Evolutionary conservation across 495 filamentous ascomycete species (phyloP).

Genomic region (Astrothelium subdiscretum): DNA sequence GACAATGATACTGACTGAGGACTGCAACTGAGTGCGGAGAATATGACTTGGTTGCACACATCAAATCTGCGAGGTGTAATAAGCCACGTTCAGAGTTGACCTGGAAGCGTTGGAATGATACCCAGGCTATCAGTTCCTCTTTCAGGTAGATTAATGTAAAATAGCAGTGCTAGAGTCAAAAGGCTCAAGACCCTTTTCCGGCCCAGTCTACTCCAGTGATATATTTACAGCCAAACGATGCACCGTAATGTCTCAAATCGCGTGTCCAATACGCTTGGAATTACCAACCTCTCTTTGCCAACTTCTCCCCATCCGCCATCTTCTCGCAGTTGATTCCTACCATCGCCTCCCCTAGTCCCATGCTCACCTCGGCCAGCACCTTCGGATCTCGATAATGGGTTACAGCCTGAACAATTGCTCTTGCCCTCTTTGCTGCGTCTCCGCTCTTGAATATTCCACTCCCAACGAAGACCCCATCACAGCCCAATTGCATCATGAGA

Average conservation of each 20-base stretch:
- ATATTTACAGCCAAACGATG: not conserved
- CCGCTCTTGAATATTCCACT: conserved; percentile 96
- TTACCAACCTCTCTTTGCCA: conserved; percentile 85
- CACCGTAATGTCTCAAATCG: no score
- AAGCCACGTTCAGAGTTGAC: no score
- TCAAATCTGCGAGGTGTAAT: no score
- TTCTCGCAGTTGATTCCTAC: conserved; percentile 74
- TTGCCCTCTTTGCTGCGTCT: conserved; percentile 73
- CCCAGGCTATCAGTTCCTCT: not conserved
- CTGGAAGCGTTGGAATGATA: not conserved
- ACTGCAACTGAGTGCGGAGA: no score
- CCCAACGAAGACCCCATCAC: conserved; percentile 95
- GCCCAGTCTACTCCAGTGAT: not conserved
- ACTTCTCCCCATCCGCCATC: conserved; percentile 64
- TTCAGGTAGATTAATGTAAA: no score
- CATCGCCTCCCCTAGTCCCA: conserved; percentile 88
- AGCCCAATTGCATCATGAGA: conserved; percentile 98
- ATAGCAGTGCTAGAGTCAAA: no score
- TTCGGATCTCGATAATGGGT: conserved; percentile 81
- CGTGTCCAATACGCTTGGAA: no score
- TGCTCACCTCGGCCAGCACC: conserved; percentile 75
- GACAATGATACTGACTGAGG: no score
- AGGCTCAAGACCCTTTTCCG: not conserved
- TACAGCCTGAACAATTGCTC: conserved; percentile 88
- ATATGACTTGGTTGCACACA: no score